Percentiles rank a stretch among this genome's conserved stretches.
Conservation (phyloP, 345 rosid genomes). For the Atalantia buxifolia region DNA sequence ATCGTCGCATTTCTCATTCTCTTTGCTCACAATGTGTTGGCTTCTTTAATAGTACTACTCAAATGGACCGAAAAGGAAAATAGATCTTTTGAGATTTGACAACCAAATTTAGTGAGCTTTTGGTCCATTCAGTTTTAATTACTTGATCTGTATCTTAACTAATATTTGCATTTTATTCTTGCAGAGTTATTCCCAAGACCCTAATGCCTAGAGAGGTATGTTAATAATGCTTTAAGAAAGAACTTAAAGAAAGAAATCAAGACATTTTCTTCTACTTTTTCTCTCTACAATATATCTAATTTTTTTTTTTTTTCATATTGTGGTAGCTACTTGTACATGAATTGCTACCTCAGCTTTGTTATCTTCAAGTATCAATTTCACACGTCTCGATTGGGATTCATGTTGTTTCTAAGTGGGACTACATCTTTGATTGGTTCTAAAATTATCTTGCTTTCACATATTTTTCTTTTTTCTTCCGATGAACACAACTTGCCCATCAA, state of each 20-base stretch:
- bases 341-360: constrained; percentile 58
- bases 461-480: neutral
- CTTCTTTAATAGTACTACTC: neutral
- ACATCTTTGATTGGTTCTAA: constrained; percentile 27
- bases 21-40: neutral
- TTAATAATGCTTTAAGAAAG: neutral
- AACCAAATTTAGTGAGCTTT: neutral
- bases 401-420: constrained; percentile 26
- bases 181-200: constrained; percentile 71
- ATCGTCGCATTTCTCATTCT: neutral
- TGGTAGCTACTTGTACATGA: constrained; percentile 35
- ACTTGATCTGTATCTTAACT: neutral
- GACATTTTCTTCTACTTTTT: constrained; percentile 2
- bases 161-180: constrained; percentile 36
- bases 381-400: constrained; percentile 30
- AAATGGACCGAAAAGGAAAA: neutral
- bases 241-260: no score
- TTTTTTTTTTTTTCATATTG: constrained; percentile 9
- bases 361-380: constrained; percentile 37
- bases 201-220: constrained; percentile 76
- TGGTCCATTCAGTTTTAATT: neutral
- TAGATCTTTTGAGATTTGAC: neutral
- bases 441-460: constrained; percentile 15
- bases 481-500: constrained; percentile 16
- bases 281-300: neutral